Conservation (phyloP, 2,329 filamentous ascomycete species). For the Diatrype stigma region DNA sequence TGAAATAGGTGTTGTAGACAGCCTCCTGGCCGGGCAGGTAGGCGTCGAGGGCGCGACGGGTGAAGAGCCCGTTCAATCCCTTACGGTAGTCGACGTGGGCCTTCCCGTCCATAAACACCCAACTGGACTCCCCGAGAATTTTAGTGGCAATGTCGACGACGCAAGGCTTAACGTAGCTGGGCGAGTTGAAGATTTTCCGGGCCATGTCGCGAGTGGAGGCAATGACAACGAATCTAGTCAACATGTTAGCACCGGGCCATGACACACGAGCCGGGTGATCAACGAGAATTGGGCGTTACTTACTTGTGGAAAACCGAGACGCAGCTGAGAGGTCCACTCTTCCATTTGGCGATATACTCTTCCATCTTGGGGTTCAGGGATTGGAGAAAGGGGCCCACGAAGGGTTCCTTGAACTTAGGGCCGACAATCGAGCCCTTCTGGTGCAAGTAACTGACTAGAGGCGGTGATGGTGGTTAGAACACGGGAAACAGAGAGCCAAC, state of each 20-base stretch:
- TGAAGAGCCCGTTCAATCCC: conserved; percentile 92
- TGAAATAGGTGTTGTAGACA: conserved; percentile 84
- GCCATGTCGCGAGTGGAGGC: conserved; percentile 92
- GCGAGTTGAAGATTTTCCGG: conserved; percentile 95
- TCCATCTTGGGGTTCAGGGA: conserved; percentile 89
- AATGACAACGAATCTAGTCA: conserved; percentile 84
- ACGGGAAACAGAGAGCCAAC: neutral
- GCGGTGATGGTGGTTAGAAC: conserved; percentile 10
- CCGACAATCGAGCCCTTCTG: conserved; percentile 74
- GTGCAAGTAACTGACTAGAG: conserved; percentile 66
- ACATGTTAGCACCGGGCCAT: conserved; percentile 4
- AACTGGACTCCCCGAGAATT: conserved; percentile 86
- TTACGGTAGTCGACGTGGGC: conserved; percentile 96
- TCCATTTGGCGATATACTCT: conserved; percentile 89
- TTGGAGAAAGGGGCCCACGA: conserved; percentile 93
- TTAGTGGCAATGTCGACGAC: conserved; percentile 94
- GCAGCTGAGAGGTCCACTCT: conserved; percentile 85
- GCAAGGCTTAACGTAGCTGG: conserved; percentile 86
- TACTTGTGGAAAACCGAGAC: conserved; percentile 99
- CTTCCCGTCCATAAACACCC: conserved; percentile 96
- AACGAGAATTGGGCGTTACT: conserved; percentile 25
- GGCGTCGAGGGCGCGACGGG: conserved; percentile 76
- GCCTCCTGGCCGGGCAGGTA: conserved; percentile 93
- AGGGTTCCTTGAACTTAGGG: conserved; percentile 71
- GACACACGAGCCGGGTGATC: neutral